phyloP scores from a whole-genome alignment of 2,329 filamentous ascomycete genomes.

The Ceratocystis colombiana region DNA sequence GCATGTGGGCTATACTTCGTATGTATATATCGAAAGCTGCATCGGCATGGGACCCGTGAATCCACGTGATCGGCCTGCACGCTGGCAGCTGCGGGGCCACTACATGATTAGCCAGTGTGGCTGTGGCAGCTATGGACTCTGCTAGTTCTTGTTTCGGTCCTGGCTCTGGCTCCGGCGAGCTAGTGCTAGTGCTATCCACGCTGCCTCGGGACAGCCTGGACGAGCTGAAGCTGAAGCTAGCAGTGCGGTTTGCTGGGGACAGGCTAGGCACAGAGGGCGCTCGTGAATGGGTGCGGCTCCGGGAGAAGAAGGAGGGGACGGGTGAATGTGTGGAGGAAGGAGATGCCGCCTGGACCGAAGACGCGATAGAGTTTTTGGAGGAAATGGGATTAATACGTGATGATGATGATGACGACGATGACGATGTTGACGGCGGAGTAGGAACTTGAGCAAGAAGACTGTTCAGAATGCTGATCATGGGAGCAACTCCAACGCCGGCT shows the following conservation, averaged over 20 bases:
- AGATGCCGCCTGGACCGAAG: neutral
- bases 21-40: slow-evolving; percentile 49
- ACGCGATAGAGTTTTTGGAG: neutral
- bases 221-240: slow-evolving; percentile 4
- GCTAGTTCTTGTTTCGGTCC: neutral
- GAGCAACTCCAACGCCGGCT: slow-evolving; percentile 58
- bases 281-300: neutral
- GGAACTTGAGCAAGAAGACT: slow-evolving; percentile 33
- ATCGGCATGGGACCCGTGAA: slow-evolving; percentile 43
- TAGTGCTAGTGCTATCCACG: neutral
- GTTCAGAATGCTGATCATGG: slow-evolving; percentile 56
- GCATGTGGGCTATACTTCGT: slow-evolving; percentile 34
- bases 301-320: neutral
- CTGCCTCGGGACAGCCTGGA: neutral
- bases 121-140: too few species aligned
- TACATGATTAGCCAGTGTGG: slow-evolving; percentile 5
- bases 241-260: neutral
- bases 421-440: slow-evolving; percentile 6
- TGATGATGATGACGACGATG: neutral
- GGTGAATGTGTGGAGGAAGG: slow-evolving; percentile 1
- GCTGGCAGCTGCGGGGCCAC: slow-evolving; percentile 28
- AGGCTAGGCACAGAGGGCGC: neutral
- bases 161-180: neutral
- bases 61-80: slow-evolving; percentile 47
- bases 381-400: neutral